A percentile compares a stretch with the other conserved stretches of the same genome.
phyloP scores from a whole-genome alignment of 1,139 yeast species.

The Magnusiomyces tetraspermus region DNA sequence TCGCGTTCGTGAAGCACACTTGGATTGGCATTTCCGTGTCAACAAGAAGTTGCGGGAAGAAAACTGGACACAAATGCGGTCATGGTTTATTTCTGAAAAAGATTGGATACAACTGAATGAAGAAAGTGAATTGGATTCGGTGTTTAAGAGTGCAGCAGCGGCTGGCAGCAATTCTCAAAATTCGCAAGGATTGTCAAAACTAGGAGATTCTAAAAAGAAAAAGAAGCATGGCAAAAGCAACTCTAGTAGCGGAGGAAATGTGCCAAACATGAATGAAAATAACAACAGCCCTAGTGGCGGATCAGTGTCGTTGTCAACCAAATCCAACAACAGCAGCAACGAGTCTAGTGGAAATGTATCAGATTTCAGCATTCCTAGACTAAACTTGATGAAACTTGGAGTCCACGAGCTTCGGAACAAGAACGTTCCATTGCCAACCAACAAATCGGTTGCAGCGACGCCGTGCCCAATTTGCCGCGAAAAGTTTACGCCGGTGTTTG shows the following conservation, averaged over 20 bases:
- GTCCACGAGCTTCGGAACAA: conserved; percentile 23
- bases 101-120: conserved; percentile 73
- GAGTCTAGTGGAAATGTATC: not conserved
- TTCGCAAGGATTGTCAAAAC: conserved; percentile 13
- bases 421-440: conserved; percentile 52
- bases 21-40: conserved; percentile 95
- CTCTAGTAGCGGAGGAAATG: not conserved
- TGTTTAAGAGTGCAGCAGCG: not conserved
- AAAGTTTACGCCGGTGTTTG: conserved; percentile 65
- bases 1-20: conserved; percentile 49
- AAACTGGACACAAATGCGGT: conserved; percentile 50
- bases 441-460: conserved; percentile 55
- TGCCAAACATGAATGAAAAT: not conserved
- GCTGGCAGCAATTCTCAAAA: not conserved
- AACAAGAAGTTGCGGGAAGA: conserved; percentile 64
- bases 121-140: conserved; percentile 26
- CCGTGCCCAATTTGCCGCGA: conserved; percentile 88
- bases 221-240: conserved; percentile 12
- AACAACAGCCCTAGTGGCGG: too few species aligned
- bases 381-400: conserved; percentile 3
- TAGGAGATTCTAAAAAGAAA: conserved; percentile 10
- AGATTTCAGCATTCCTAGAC: not conserved
- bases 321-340: not conserved
- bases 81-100: conserved; percentile 69
- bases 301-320: not conserved